A percentile compares a stretch with the other conserved stretches of the same genome.
These are phyloP conservation scores for Santalum album DNA, from an alignment of 164 flowering plant species.

Conservation along the genomic window DNA sequence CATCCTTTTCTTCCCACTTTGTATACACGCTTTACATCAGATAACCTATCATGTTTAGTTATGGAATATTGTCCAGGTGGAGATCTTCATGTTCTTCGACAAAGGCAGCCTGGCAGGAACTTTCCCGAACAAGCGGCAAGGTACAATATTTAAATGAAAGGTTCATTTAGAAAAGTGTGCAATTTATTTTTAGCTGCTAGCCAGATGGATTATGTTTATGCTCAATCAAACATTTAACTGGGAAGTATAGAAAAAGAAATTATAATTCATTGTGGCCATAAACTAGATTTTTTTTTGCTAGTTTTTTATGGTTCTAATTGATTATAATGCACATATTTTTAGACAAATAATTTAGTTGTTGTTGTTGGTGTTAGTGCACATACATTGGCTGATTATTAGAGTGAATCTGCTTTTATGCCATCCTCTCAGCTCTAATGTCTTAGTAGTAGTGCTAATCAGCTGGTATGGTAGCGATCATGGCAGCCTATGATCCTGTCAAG, in stretches of 20 bases:
- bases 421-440: too few relatives aligned
- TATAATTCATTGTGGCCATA: not conserved
- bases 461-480: too few relatives aligned
- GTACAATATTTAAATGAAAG: constrained; percentile 15
- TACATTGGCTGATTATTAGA: too few relatives aligned
- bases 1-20: constrained; percentile 86
- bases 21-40: constrained; percentile 52
- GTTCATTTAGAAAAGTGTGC: not conserved
- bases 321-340: too few relatives aligned
- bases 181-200: not conserved
- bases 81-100: constrained; percentile 77
- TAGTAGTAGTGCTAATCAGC: too few relatives aligned
- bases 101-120: constrained; percentile 58
- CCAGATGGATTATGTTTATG: not conserved
- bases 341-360: too few relatives aligned
- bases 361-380: too few relatives aligned
- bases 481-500: too few relatives aligned
- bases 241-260: not conserved
- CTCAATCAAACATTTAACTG: not conserved
- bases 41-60: constrained; percentile 66
- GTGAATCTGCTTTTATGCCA: too few relatives aligned
- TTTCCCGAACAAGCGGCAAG: constrained; percentile 73
- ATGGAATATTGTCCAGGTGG: constrained; percentile 93
- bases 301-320: too few relatives aligned
- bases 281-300: too few relatives aligned